phyloP scores from a whole-genome alignment of 148 eudicot genomes.

The Gaultheria prostrata region DNA sequence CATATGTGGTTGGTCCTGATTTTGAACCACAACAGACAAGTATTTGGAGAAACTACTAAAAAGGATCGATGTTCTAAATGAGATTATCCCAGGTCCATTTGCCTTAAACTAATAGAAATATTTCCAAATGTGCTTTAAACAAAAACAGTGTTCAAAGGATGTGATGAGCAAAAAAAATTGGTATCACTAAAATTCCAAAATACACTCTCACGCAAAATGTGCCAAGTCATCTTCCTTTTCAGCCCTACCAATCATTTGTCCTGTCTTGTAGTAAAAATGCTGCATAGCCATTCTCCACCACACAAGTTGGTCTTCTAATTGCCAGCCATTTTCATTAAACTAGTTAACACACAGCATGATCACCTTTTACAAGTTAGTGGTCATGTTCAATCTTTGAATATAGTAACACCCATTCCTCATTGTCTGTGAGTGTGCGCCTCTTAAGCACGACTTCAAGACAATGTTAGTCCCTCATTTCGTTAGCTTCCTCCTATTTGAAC shows the following conservation, averaged over 20 bases:
- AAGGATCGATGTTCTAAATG: background rate
- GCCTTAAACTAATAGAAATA: background rate
- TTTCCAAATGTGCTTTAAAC: background rate
- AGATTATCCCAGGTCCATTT: background rate
- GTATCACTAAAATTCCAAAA: background rate
- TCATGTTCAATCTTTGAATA: no score
- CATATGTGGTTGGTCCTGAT: background rate
- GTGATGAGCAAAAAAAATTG: background rate
- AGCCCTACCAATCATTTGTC: background rate
- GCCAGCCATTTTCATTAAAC: background rate
- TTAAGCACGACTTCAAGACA: no score
- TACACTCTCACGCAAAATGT: background rate
- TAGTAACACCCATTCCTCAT: no score
- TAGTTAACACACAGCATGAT: no score
- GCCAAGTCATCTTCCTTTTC: background rate
- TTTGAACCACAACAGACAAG: background rate
- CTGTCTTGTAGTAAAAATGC: background rate
- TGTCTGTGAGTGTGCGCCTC: no score
- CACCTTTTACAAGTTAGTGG: no score
- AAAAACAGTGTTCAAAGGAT: slow-evolving; percentile 3
- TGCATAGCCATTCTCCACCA: background rate
- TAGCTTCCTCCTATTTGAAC: no score
- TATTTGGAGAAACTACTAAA: background rate
- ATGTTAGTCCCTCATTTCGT: no score
- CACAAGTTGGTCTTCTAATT: background rate